Evolutionary conservation across 2,329 filamentous ascomycete species (phyloP).

Genomic region (Plenodomus tracheiphilus): DNA sequence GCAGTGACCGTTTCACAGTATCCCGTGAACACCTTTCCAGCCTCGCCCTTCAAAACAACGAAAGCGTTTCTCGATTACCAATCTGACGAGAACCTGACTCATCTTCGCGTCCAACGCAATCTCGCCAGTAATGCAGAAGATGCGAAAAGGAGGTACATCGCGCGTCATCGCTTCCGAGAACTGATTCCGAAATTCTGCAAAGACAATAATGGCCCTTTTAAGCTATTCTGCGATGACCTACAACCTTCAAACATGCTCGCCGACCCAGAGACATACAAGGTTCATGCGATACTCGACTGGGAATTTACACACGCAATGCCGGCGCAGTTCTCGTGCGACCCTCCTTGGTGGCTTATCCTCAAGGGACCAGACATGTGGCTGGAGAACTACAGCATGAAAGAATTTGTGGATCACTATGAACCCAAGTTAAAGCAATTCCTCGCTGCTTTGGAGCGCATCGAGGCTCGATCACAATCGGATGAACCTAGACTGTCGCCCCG

Average conservation of each 20-base stretch:
- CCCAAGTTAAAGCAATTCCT: slow-evolving; percentile 44
- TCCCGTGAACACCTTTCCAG: slow-evolving; percentile 33
- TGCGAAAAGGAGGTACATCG: slow-evolving; percentile 27
- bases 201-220: slow-evolving; percentile 42
- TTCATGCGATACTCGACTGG: slow-evolving; percentile 47
- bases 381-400: slow-evolving; percentile 12
- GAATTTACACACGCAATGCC: slow-evolving; percentile 51
- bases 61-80: slow-evolving; percentile 22
- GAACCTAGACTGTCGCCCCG: slow-evolving; percentile 24
- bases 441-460: slow-evolving; percentile 32
- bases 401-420: slow-evolving; percentile 30
- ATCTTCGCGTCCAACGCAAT: slow-evolving; percentile 27
- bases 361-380: slow-evolving; percentile 18
- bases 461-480: slow-evolving; percentile 6
- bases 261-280: slow-evolving; percentile 39
- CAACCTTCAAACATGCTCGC: slow-evolving; percentile 46
- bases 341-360: slow-evolving; percentile 48
- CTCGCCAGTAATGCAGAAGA: slow-evolving; percentile 25
- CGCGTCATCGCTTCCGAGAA: slow-evolving; percentile 17
- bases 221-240: slow-evolving; percentile 48
- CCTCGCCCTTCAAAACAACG: slow-evolving; percentile 22
- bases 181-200: slow-evolving; percentile 15
- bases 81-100: slow-evolving; percentile 16
- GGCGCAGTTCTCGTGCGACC: slow-evolving; percentile 43
- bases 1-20: slow-evolving; percentile 26